Base-by-base conservation (phyloP, 1,139 yeast species). In the Candida pseudoviswanathii region DNA sequence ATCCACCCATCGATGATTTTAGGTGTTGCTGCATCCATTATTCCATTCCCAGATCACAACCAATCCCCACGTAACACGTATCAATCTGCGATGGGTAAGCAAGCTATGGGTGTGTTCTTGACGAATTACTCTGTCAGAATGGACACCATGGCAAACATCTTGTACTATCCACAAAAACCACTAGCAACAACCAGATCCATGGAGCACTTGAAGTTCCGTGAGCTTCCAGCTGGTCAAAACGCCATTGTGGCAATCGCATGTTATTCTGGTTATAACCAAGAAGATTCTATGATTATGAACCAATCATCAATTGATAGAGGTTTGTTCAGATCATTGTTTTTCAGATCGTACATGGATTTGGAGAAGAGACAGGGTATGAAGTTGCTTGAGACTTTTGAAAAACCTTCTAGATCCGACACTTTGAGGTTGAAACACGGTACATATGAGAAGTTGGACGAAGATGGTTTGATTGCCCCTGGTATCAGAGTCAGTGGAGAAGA, bases 31-130 rank as follows among this genome's bases (percentile, higher is more conserved):
- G 99, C 99, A 7, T 89, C 97, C 39, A 92, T 94, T 67, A 94
- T 94, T 80, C 99, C 99, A 26, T 94, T 94, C 89, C 99, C 99
- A 11, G 99, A 94, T 73, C 99, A 94, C 72, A 94, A 94, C 70
- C 99, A 94, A 78, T 92, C 98, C 51, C 99, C 99, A 52, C 96
- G 99, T 85, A 94, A 94, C 69, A 94, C 99, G 5, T 94, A 94
- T 73, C 99, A 94, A 76, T 91, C 97, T 66, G 99, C 99, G 56
- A 94, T 94, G 99, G 99, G 99, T 84, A 94, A 94, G 72, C 99
- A 94, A 75, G 99, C 99, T 52, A 94, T 94, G 99, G 99, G 99
- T 66, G 99, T 95, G n/a, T 92, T 90, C 70, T 80, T 94, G 64
- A 94, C 99, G 4, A 94, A 94, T 65, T 95, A 94, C 67, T 82